Evolutionary conservation across 192 early-diverging fungal species (phyloP).

Genomic region (Pecoramyces ruminantium): DNA sequence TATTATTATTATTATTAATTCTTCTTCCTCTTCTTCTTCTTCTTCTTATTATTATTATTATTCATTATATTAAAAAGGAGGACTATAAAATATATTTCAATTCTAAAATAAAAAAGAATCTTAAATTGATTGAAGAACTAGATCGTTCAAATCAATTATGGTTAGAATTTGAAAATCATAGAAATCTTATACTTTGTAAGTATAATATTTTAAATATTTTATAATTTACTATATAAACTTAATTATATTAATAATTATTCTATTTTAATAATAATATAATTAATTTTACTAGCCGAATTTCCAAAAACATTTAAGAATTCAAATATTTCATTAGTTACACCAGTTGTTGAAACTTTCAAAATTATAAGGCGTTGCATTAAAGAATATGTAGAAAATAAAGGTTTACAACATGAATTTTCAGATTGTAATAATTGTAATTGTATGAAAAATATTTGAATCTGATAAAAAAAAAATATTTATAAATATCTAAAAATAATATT

Average conservation of each 20-base stretch:
- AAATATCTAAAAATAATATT: too few species aligned
- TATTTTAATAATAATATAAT: too few species aligned
- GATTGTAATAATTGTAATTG: background rate
- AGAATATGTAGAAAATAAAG: background rate
- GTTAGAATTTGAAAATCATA: background rate
- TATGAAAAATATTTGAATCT: background rate
- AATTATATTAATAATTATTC: too few species aligned
- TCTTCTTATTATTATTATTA: background rate
- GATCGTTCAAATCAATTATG: background rate
- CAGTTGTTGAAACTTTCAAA: background rate
- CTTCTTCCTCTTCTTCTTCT: too few species aligned
- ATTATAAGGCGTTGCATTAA: background rate
- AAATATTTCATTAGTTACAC: background rate
- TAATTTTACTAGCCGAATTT: background rate
- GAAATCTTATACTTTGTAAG: background rate
- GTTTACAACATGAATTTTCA: background rate
- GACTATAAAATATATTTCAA: background rate
- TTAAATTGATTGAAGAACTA: background rate
- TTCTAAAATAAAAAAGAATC: background rate
- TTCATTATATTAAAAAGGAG: too few species aligned
- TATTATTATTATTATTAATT: too few species aligned
- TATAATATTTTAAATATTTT: background rate
- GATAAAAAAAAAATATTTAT: too few species aligned
- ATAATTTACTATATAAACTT: too few species aligned
- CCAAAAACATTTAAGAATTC: background rate